phyloP scores from a whole-genome alignment of 805 yeast species.

The Pichia scutulata region DNA sequence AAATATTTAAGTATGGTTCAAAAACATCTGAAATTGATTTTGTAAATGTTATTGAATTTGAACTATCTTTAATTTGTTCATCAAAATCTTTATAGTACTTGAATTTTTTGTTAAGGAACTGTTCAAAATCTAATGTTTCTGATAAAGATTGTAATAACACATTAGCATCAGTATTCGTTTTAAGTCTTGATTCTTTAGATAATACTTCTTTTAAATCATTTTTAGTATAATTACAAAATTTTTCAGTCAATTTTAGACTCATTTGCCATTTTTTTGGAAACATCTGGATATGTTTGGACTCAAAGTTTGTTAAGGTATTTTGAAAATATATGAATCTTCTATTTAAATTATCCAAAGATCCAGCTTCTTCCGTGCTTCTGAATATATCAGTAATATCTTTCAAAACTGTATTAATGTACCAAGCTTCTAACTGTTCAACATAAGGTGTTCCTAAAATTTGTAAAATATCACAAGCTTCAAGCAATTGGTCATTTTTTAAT shows the following conservation, averaged over 20 bases:
- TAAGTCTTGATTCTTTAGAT: constrained; percentile 30
- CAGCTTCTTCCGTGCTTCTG: constrained; percentile 82
- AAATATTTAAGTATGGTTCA: constrained; percentile 75
- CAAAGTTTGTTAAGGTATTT: constrained; percentile 52
- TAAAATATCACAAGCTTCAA: constrained; percentile 65
- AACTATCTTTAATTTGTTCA: constrained; percentile 26
- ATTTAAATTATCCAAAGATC: constrained; percentile 78
- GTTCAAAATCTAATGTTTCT: constrained; percentile 79
- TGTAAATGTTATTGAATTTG: constrained; percentile 24
- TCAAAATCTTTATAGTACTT: constrained; percentile 32
- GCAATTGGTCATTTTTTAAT: constrained; percentile 29
- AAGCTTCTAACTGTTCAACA: constrained; percentile 52
- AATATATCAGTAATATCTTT: constrained; percentile 73
- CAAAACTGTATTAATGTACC: constrained; percentile 66
- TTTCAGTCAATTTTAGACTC: constrained; percentile 47
- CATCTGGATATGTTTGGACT: constrained; percentile 38
- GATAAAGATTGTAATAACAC: constrained; percentile 61
- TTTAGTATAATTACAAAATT: constrained; percentile 62
- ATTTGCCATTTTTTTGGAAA: constrained; percentile 76
- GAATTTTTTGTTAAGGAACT: constrained; percentile 57
- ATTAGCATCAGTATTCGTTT: constrained; percentile 42
- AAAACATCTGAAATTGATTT: constrained; percentile 55
- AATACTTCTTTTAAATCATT: constrained; percentile 56
- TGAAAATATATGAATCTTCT: constrained; percentile 79
- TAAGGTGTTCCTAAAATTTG: constrained; percentile 55